Percentiles rank a stretch among this genome's conserved stretches.
These are phyloP conservation scores for Graphilbum fragrans DNA, from an alignment of 2,329 filamentous ascomycete species.

Conservation along the genomic window DNA sequence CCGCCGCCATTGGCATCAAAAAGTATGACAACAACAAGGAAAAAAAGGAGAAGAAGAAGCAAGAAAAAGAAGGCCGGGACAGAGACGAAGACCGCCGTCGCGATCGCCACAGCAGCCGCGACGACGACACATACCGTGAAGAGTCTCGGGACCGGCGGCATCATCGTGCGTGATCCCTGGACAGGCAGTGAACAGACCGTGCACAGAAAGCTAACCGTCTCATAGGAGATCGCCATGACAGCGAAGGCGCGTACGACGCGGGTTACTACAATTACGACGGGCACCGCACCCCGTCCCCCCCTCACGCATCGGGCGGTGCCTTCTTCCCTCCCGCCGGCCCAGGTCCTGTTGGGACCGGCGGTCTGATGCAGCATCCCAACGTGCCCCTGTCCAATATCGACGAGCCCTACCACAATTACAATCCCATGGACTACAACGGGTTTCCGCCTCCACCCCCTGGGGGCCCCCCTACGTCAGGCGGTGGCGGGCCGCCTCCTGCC, in stretches of 20 bases:
- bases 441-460: slow-evolving; percentile 21
- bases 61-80: slow-evolving; percentile 22
- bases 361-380: slow-evolving; percentile 26
- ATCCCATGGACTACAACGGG: slow-evolving; percentile 28
- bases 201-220: background rate
- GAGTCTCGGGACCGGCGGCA: slow-evolving; percentile 13
- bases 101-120: background rate
- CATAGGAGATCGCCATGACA: slow-evolving; percentile 15
- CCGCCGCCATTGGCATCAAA: slow-evolving; percentile 51
- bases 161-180: no score
- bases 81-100: slow-evolving; percentile 14
- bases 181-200: no score
- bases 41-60: slow-evolving; percentile 15
- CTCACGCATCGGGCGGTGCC: slow-evolving; percentile 37
- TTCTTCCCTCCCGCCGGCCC: slow-evolving; percentile 25
- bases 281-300: slow-evolving; percentile 28
- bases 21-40: slow-evolving; percentile 37
- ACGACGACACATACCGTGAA: slow-evolving; percentile 10
- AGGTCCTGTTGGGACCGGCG: background rate
- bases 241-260: slow-evolving; percentile 17
- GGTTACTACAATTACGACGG: slow-evolving; percentile 20
- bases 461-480: no score
- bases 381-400: slow-evolving; percentile 17
- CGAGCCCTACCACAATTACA: slow-evolving; percentile 25
- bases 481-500: no score